Base-by-base conservation (phyloP, 73 alveolate genomes). In the Paramecium biaurelia region DNA sequence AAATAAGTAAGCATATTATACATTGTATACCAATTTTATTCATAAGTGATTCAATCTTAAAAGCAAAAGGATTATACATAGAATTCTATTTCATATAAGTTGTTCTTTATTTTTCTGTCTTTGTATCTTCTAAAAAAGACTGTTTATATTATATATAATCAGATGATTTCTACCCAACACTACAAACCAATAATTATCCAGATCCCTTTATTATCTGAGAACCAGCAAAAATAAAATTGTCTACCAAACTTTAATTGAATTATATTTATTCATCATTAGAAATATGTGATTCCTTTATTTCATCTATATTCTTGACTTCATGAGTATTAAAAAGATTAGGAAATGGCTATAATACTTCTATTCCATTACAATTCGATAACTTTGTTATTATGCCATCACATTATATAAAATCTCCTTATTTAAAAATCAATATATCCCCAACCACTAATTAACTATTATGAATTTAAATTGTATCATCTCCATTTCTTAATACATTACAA, bases 301-400 rank as follows among this genome's bases (percentile, higher is more conserved):
- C 90, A 24, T 79, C 90, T 30, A 45, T 34, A 21, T 21, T 45
- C 43, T 79, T 79, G 42, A 37, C 90, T 18, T 47, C 45, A 79
- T 38, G 20, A 8, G 70, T 24, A 9, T 79, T 42, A 79, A 79
- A 30, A 3, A 45, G 30, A 45, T 79, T 47, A 10, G 70, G 74
- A 43, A 47, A 43, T 42, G 90, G 90, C 12, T 38, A 23, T 24
- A 63, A 43, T 4, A 79, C 90, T 21, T 34, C 32, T 15, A 72
- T 72, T n/a, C 53, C 32, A 79, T 79, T 45, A 37, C 42, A 38
- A 43, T 21, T 79, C 0, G 41, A 26, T 23, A 43, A 20, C 7
- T 43, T 47, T 43, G 90, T 79, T 42, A 79, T 23, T 9, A 79
- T 79, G 2, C 90, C 90, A 79, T 79, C 90, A 43, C 90, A 79